These are phyloP conservation scores for Cytospora paraplurivora DNA, from an alignment of 2,329 filamentous ascomycete genomes.

Conservation along the genomic window DNA sequence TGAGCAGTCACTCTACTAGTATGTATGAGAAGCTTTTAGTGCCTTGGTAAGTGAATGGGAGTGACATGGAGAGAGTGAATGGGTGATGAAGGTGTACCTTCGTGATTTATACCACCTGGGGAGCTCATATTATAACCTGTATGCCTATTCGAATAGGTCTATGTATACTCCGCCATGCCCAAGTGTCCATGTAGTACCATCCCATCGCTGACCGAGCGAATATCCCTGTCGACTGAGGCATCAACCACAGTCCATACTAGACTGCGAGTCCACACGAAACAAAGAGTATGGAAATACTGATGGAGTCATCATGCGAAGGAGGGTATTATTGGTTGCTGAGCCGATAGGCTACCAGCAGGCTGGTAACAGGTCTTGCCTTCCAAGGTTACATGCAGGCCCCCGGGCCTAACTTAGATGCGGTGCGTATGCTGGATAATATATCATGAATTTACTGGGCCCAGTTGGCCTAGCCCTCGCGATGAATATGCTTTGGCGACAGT, in stretches of 20 bases:
- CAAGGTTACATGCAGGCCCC: background rate
- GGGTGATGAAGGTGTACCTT: background rate
- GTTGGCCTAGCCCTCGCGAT: background rate
- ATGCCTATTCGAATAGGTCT: too few relatives aligned
- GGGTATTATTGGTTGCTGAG: background rate
- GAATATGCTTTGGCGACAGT: background rate
- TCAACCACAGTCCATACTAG: too few relatives aligned
- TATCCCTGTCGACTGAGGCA: background rate
- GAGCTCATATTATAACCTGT: too few relatives aligned
- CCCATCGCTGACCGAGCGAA: background rate
- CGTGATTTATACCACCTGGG: too few relatives aligned
- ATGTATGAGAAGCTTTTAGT: background rate
- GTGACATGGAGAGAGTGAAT: background rate
- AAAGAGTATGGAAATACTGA: background rate
- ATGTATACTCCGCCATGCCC: background rate
- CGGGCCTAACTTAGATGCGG: background rate
- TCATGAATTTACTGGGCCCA: background rate
- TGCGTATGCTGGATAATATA: background rate
- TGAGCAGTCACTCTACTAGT: too few relatives aligned
- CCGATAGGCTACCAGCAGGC: constrained; percentile 16
- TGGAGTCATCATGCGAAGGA: background rate
- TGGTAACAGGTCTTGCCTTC: background rate
- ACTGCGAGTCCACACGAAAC: background rate
- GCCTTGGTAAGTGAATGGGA: background rate
- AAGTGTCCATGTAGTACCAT: background rate